Base-by-base conservation (phyloP, 2,329 filamentous ascomycete species). In the Verticillium albo-atrum region DNA sequence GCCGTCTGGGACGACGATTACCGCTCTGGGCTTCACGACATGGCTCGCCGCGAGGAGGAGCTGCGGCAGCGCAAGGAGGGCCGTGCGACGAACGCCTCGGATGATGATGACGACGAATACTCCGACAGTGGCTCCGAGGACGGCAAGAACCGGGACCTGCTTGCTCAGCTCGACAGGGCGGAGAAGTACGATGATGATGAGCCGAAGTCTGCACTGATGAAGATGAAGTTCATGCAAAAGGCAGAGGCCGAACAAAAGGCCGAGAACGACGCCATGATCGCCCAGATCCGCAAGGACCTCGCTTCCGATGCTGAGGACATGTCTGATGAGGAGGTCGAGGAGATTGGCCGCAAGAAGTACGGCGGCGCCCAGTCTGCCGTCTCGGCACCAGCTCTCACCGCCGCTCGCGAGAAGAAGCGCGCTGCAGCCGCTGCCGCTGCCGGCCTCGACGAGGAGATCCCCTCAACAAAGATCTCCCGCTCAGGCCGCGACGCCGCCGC, bases 221-320 rank as follows among this genome's bases (percentile, higher is more conserved):
- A 84, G 56, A 92, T 99, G 89, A 91, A 91, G 62, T 99, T 99
- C 72, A 98, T 99, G 95, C 87, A 89, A 68, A 92, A 89, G 65
- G 91, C 92, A 1, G 93, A 97, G 68, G 89, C 89, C 28, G 82
- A 87, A 37, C 86, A 87, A 68, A 92, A 89, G 72, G 85, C 89
- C 63, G 84, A 87, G 60, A 97, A 98, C 66, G 91, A 97, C 67
- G 89, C 90, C 59, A 84, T 91, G 59, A 77, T 91, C 14, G 82
- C 80, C 50, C 81, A 86, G 65, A 84, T 97, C 55, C 83, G 88
- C 55, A 85, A 86, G 59, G 89, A 94, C 54, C 79, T 97, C 50
- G 87, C 88, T 28, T 88, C 86, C 5, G 80, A 85, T 23, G 77
- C 76, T n/a, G 74, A 76, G 32, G 78, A 77, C 7, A 81, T 79